phyloP scores from a whole-genome alignment of 208 protist genomes.

The Giardia duodenalis region DNA sequence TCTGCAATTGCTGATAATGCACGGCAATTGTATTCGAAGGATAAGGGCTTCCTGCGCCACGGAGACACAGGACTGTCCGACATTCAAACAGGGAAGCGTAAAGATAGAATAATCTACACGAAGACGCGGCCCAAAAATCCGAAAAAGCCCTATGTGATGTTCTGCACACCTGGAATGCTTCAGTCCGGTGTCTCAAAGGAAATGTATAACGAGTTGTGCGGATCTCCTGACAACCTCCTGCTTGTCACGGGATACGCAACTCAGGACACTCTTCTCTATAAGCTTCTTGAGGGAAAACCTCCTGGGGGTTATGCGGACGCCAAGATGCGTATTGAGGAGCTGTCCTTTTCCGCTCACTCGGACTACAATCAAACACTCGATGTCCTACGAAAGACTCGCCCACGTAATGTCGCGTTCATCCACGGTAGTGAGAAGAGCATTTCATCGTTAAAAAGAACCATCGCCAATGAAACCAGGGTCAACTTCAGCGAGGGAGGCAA shows the following conservation, averaged over 20 bases:
- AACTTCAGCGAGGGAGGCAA: not conserved
- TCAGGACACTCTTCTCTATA: not conserved
- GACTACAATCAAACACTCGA: constrained; percentile 10
- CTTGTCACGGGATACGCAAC: constrained; percentile 18
- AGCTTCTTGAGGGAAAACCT: not conserved
- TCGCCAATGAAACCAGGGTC: not conserved
- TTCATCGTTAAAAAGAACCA: not conserved
- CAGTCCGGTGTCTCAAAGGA: not conserved
- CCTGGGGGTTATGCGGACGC: not conserved
- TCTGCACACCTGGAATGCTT: constrained; percentile 29
- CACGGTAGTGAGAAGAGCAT: not conserved
- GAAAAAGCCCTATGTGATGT: constrained; percentile 6
- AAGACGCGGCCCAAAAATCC: too few species aligned
- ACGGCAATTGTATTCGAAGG: not conserved
- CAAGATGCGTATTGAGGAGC: not conserved
- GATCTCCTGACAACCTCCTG: not conserved
- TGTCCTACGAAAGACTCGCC: not conserved
- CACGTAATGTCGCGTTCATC: not conserved
- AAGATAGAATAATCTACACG: not conserved
- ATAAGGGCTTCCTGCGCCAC: not conserved
- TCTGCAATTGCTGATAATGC: not conserved
- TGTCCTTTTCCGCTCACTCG: constrained; percentile 29
- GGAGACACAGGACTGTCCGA: not conserved
- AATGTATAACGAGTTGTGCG: not conserved
- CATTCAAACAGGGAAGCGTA: not conserved